Percentiles rank a stretch among this genome's conserved stretches.
Conservation (phyloP, 2,329 filamentous ascomycete species). For the Hypoxylon rubiginosum region DNA sequence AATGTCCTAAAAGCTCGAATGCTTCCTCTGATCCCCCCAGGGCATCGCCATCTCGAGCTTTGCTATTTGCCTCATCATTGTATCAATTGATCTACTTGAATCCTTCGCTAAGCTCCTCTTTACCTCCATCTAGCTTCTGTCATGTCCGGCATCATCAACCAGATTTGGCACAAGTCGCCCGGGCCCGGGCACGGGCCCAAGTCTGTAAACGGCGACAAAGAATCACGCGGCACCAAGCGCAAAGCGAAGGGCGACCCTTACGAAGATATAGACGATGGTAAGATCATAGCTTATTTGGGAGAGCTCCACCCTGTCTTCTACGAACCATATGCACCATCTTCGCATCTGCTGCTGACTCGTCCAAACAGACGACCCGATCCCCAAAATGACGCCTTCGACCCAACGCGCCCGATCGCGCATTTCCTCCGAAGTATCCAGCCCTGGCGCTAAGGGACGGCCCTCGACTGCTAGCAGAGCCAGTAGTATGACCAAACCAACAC, state of each 20-base stretch:
- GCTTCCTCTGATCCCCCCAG: conserved; percentile 1
- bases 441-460: conserved; percentile 36
- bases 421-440: conserved; percentile 43
- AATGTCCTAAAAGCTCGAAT: conserved; percentile 14
- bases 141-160: conserved; percentile 22
- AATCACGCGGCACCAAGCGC: conserved; percentile 46
- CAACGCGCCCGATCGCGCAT: conserved; percentile 44
- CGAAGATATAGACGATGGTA: conserved; percentile 47
- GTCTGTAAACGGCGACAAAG: conserved; percentile 34
- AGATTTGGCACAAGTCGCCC: conserved; percentile 27
- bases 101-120: background rate
- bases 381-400: conserved; percentile 36
- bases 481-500: conserved; percentile 25
- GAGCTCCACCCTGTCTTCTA: background rate
- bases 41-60: conserved; percentile 11
- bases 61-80: conserved; percentile 2
- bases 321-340: background rate
- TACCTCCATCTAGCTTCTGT: conserved; percentile 6
- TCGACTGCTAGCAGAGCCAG: conserved; percentile 35
- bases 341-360: conserved; percentile 18
- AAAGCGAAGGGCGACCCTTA: conserved; percentile 49
- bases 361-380: conserved; percentile 39
- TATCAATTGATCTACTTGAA: conserved; percentile 5
- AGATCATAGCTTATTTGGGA: conserved; percentile 16
- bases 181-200: conserved; percentile 20